Base-by-base conservation (phyloP, 1,284 basidiomycete genomes). In the Xerocomus amazonicus region DNA sequence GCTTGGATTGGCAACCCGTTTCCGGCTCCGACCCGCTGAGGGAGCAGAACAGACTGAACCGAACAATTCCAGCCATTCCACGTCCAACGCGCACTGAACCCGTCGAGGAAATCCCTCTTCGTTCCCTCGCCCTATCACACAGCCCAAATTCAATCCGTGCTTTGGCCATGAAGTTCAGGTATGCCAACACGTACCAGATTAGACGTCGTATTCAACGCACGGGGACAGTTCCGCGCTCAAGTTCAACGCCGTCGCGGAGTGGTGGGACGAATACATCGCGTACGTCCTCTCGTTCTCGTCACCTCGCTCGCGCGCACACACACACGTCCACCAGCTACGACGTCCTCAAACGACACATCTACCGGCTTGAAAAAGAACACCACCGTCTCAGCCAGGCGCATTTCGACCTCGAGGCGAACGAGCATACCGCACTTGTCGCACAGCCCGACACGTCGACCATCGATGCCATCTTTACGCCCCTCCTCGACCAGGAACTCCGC, bases 201-300 rank as follows among this genome's bases (percentile, higher is more conserved):
- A 23, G 19, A 23, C 19, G 19, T 23, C 19, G 19, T 10, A 16
- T 4, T 27, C 26, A 9, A 28, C 27, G 50, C 28, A 60, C 43
- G 10, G 37, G 14, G 17, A 2, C 45, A 84, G 82, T 57, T 84
- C 82, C 28, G 87, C 92, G 13, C 78, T 97, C 55, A 91, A 95
- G 66, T 94, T 96, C 72, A 97, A 97, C 63, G 88, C 91, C 19
- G 90, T 95, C 36, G 79, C 92, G 1, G 94, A 97, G 56, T 97
- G 95, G 94, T 89, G 88, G 80, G 89, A 93, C 60, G 84, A 94
- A 56, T 97, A 97, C 66, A 87, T 98, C 54, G 80, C 84, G 81
- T 91, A 61, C 57, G 86, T 52, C 32, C 8, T 43, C 17, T 33
- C 2, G 26, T 13, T 10, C 34, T 32, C 26, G 12, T 7, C 7